Conservation (phyloP, 805 yeast species). For the Priceomyces medius region DNA sequence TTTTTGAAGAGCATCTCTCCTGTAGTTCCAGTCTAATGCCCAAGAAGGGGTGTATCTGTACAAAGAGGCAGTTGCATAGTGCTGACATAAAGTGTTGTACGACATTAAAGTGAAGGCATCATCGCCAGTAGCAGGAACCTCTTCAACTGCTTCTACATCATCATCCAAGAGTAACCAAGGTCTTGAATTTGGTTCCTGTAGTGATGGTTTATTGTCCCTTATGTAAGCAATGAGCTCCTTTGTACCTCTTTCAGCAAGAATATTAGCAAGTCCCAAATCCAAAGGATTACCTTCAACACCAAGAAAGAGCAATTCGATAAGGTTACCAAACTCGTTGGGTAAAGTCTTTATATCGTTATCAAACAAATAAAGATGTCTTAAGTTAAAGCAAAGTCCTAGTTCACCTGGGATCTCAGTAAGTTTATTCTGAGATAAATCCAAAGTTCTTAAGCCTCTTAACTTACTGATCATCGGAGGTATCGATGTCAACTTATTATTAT, state of each 20-base stretch:
- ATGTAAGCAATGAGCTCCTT: conserved; percentile 75
- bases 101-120: conserved; percentile 72
- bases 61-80: conserved; percentile 88
- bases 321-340: conserved; percentile 83
- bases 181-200: conserved; percentile 68
- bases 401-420: conserved; percentile 76
- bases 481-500: conserved; percentile 72
- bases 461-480: conserved; percentile 69
- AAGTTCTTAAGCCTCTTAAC: conserved; percentile 70
- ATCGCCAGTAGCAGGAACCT: conserved; percentile 29
- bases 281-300: conserved; percentile 95
- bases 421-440: conserved; percentile 81
- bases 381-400: conserved; percentile 75
- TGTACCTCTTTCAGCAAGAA: conserved; percentile 79
- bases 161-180: conserved; percentile 79
- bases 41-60: conserved; percentile 95
- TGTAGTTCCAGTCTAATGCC: conserved; percentile 93
- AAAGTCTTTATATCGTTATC: conserved; percentile 76
- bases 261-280: conserved; percentile 59
- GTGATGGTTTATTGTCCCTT: conserved; percentile 77
- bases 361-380: conserved; percentile 80
- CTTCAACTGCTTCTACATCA: conserved; percentile 59
- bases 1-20: conserved; percentile 71
- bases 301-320: conserved; percentile 78
- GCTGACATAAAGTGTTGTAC: conserved; percentile 92